Base-by-base conservation (phyloP, 2,329 filamentous ascomycete species). In the Botrytis pseudocinerea region DNA sequence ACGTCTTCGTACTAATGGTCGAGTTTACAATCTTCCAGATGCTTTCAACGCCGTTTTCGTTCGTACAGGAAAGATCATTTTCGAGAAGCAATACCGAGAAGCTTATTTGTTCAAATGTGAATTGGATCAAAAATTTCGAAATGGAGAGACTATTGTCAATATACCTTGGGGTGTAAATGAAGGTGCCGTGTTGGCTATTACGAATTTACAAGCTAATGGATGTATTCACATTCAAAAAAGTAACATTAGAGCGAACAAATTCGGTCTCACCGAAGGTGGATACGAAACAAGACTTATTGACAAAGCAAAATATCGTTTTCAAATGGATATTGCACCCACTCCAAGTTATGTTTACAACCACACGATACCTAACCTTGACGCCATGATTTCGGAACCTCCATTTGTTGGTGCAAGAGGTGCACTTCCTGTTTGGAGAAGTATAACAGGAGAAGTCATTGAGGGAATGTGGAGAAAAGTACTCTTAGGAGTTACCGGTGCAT, bases 371-470 rank as follows among this genome's bases (percentile, higher is more conserved):
- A 80, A 86, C 4, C 77, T 87, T 3, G 75, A 82, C 4, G 79
- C 80, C 25, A 81, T 62, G 38, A 42, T 83, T 12, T 78, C 80
- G 7, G 65, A 69, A 16, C 76, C 78, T 40, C 83, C 83, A 1
- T 82, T 88, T 1, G 87, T 87, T 0, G 79, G 78, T 0, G 64
- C 66, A 9, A 57, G 64, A 7, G 84, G 85, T 18, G 86, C 88
- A 60, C 83, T 93, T 6, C 92, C 92, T 0, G 86, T 93, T 70
- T 95, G 92, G 92, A 87, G 89, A 70, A 90, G 92, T 80, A 89
- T 94, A 74, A 88, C 91, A 74, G 90, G 88, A 12, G 83, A 86
- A 9, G 78, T 88, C 0, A 86, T 93, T 74, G 80, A 80, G n/a
- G 82, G 83, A 0, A 86, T 90, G 71, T 94, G 92, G 91, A 85